These are phyloP conservation scores for Metschnikowia peoriensis DNA, from an alignment of 805 yeast genomes.

Conservation along the genomic window DNA sequence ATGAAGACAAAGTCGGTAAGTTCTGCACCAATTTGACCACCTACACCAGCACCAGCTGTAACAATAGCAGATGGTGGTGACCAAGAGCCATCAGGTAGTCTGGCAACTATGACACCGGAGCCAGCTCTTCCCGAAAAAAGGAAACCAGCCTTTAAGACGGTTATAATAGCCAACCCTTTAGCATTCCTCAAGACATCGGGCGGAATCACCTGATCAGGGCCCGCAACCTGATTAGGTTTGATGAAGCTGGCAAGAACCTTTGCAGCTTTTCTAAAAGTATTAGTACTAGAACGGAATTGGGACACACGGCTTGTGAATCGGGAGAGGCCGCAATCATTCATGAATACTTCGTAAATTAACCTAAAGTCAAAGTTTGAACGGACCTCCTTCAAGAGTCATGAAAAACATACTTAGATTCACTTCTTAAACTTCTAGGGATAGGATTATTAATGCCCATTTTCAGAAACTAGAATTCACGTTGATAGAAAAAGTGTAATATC, in stretches of 20 bases:
- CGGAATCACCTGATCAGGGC: slow-evolving; percentile 87
- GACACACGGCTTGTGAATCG: neutral
- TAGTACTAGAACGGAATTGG: neutral
- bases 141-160: slow-evolving; percentile 97
- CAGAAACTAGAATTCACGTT: neutral
- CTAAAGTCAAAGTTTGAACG: neutral
- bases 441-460: slow-evolving; percentile 78
- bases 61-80: slow-evolving; percentile 95
- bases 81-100: slow-evolving; percentile 95
- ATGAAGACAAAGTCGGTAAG: slow-evolving; percentile 95
- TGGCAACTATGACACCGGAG: slow-evolving; percentile 90
- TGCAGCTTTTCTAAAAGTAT: slow-evolving; percentile 73
- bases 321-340: neutral
- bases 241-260: slow-evolving; percentile 84
- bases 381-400: neutral
- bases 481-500: neutral
- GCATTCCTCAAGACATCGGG: slow-evolving; percentile 85
- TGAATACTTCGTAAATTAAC: neutral
- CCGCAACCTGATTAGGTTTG: slow-evolving; percentile 91
- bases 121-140: slow-evolving; percentile 97
- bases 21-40: slow-evolving; percentile 97
- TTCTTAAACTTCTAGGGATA: slow-evolving; percentile 82
- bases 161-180: slow-evolving; percentile 85
- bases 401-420: slow-evolving; percentile 74
- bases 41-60: slow-evolving; percentile 98